Conservation (phyloP, 805 yeast genomes). For the Kodamaea laetipori region DNA sequence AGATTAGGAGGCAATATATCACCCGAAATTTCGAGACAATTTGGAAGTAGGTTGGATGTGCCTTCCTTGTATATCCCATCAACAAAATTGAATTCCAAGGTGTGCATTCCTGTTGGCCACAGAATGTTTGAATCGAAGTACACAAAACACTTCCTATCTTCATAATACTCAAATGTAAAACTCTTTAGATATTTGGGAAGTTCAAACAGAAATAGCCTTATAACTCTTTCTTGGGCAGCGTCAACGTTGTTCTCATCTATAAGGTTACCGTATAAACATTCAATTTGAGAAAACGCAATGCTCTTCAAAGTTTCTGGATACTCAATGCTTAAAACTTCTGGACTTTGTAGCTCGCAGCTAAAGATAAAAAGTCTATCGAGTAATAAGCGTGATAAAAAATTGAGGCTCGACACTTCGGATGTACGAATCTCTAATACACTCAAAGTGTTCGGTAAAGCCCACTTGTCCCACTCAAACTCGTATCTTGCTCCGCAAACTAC, state of each 20-base stretch:
- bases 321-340: neutral
- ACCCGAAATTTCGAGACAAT: neutral
- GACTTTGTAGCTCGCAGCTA: neutral
- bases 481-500: conserved; percentile 1
- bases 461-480: neutral
- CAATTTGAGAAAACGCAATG: neutral
- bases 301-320: conserved; percentile 1
- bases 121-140: neutral
- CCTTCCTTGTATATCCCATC: neutral
- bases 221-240: neutral
- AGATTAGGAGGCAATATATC: neutral
- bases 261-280: neutral
- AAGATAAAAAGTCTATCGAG: neutral
- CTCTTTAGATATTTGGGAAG: neutral
- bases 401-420: neutral
- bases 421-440: neutral
- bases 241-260: conserved; percentile 3
- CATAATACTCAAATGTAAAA: conserved; percentile 1
- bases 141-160: conserved; percentile 3
- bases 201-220: neutral
- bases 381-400: neutral
- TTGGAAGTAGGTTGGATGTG: neutral
- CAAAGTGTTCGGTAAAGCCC: neutral
- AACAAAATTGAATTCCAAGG: neutral
- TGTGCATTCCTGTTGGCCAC: neutral